phyloP scores from a whole-genome alignment of 257 asterid genomes.

The Solanum neorickii region DNA sequence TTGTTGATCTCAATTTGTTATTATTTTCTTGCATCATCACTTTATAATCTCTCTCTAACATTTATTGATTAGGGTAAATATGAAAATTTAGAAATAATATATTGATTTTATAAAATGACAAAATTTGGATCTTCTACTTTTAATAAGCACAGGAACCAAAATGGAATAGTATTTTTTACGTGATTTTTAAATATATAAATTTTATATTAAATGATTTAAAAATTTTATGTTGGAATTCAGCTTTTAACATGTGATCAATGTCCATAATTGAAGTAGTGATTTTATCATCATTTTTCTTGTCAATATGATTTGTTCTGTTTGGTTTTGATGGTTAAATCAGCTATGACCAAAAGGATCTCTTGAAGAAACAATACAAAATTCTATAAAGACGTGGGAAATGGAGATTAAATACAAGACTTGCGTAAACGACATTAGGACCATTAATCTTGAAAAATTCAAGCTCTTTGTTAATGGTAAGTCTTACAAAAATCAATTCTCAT shows the following conservation, averaged over 20 bases:
- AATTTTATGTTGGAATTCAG: background rate
- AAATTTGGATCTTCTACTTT: background rate
- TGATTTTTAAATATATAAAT: too few species aligned
- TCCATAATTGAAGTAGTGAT: background rate
- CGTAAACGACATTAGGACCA: constrained; percentile 50
- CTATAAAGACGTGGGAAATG: background rate
- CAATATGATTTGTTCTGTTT: background rate
- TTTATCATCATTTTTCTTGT: background rate
- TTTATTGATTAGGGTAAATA: too few species aligned
- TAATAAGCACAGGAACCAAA: background rate
- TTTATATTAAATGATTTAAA: background rate
- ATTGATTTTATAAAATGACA: too few species aligned
- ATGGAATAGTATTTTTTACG: too few species aligned
- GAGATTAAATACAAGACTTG: background rate
- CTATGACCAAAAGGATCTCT: background rate
- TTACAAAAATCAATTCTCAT: background rate
- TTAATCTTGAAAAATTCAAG: constrained; percentile 61
- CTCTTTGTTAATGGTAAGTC: constrained; percentile 64
- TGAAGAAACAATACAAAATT: background rate
- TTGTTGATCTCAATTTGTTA: background rate
- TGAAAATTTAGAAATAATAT: too few species aligned
- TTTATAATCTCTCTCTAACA: background rate
- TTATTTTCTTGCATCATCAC: background rate
- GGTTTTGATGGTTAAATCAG: background rate
- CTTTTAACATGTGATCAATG: background rate